These are phyloP conservation scores for Pichia exigua DNA, from an alignment of 805 yeast species.

Conservation along the genomic window DNA sequence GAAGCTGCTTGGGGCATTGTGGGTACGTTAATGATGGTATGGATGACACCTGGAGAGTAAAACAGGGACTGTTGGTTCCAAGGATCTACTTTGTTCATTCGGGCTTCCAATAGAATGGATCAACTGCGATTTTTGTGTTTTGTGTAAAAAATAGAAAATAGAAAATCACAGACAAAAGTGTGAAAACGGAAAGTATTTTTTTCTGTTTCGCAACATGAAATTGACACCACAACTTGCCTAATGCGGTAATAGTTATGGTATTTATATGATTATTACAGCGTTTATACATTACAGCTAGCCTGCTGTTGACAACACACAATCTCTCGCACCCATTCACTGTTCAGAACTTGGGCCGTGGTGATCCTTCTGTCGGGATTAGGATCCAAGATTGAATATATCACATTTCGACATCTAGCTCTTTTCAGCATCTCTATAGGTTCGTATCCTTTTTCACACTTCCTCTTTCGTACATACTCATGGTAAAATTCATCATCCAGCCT, in stretches of 20 bases:
- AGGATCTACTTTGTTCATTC: no score
- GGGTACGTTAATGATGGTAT: background rate
- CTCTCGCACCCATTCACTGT: slow-evolving; percentile 94
- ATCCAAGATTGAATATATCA: slow-evolving; percentile 85
- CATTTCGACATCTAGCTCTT: slow-evolving; percentile 85
- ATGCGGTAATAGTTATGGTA: background rate
- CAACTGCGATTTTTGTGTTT: background rate
- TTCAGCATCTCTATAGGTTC: slow-evolving; percentile 85
- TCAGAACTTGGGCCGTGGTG: slow-evolving; percentile 79
- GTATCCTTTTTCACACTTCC: slow-evolving; percentile 80
- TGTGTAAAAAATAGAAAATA: background rate
- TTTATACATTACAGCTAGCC: background rate
- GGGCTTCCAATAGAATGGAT: background rate
- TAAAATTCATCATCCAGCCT: slow-evolving; percentile 75
- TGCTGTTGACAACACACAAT: slow-evolving; percentile 56
- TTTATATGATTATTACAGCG: no score
- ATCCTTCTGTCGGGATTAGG: slow-evolving; percentile 86
- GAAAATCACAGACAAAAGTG: no score
- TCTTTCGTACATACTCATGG: slow-evolving; percentile 60
- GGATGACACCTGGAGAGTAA: background rate
- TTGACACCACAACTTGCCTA: background rate
- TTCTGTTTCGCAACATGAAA: background rate
- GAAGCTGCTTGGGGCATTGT: background rate
- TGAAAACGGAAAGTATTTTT: background rate
- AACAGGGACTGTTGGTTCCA: no score